These are phyloP conservation scores for Gymnopus androsaceus DNA, from an alignment of 1,284 basidiomycete species.

Conservation along the genomic window DNA sequence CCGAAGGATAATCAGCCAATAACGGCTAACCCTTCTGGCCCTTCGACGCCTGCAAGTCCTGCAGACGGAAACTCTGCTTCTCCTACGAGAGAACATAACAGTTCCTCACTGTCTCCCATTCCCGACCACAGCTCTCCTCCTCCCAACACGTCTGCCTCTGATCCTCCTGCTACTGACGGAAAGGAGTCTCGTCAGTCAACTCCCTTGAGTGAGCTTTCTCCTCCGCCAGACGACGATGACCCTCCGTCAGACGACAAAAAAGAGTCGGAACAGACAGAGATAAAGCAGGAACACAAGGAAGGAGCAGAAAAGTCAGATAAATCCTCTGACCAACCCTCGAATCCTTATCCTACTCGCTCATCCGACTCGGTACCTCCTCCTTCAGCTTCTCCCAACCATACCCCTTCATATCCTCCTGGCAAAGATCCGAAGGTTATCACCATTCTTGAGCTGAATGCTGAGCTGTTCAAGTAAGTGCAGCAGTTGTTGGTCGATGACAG, in stretches of 20 bases:
- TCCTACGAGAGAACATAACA: conserved; percentile 26
- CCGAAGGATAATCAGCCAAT: conserved; percentile 7
- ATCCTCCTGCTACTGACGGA: conserved; percentile 22
- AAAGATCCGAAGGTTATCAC: conserved; percentile 54
- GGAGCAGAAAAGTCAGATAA: conserved; percentile 1
- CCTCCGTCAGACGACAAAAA: conserved; percentile 29
- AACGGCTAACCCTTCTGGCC: neutral
- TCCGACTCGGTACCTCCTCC: conserved; percentile 2
- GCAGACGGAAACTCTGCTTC: neutral
- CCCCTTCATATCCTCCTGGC: conserved; percentile 11
- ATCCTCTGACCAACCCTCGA: neutral
- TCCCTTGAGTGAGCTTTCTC: conserved; percentile 70
- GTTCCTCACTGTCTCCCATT: conserved; percentile 56
- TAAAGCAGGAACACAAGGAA: conserved; percentile 21
- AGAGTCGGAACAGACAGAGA: conserved; percentile 28
- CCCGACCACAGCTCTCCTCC: conserved; percentile 35
- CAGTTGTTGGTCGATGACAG: conserved; percentile 9
- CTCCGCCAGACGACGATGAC: conserved; percentile 54
- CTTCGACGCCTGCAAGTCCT: neutral
- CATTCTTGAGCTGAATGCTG: conserved; percentile 65
- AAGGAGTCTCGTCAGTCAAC: conserved; percentile 55
- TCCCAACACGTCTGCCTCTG: conserved; percentile 16
- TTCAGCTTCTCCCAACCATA: conserved; percentile 15
- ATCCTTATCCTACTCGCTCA: conserved; percentile 3
- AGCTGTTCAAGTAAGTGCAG: conserved; percentile 59